Conservation (phyloP, 257 asterid genomes). For the Asclepias syriaca region DNA sequence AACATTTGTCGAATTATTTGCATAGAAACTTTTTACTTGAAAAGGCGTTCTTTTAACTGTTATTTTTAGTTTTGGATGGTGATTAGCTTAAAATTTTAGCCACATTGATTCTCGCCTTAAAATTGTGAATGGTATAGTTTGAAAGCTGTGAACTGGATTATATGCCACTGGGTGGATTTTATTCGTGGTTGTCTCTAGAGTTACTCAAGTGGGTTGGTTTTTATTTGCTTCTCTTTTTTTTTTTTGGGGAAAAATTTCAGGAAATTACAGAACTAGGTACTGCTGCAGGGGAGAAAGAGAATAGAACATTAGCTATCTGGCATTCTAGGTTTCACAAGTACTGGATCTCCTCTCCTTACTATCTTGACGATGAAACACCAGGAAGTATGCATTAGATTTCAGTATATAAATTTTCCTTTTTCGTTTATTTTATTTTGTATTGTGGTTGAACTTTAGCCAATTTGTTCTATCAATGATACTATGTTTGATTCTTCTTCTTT, state of each 20-base stretch:
- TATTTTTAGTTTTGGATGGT: not conserved
- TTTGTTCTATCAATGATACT: not conserved
- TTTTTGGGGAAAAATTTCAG: constrained; percentile 22
- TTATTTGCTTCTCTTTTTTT: not conserved
- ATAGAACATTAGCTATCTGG: constrained; percentile 29
- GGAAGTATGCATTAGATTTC: constrained; percentile 29
- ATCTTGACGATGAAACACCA: constrained; percentile 34
- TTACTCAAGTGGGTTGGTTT: not conserved
- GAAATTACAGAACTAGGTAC: constrained; percentile 46
- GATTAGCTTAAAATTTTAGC: not conserved
- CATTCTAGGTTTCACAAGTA: constrained; percentile 30
- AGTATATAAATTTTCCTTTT: not conserved
- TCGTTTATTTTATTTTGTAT: not conserved
- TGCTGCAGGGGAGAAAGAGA: constrained; percentile 27
- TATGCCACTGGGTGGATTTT: constrained; percentile 1
- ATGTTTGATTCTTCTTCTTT: not conserved
- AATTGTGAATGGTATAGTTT: too few relatives aligned
- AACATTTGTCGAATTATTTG: not conserved
- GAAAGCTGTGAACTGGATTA: not conserved
- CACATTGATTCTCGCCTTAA: not conserved
- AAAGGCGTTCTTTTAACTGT: not conserved
- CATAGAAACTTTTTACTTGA: not conserved
- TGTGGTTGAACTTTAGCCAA: not conserved
- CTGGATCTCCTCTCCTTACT: constrained; percentile 49
- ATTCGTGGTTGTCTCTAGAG: not conserved